Percentiles rank a stretch among this genome's conserved stretches.
Evolutionary conservation across 1,284 basidiomycete species (phyloP).

Genomic region (Papiliotrema nemorosa): DNA sequence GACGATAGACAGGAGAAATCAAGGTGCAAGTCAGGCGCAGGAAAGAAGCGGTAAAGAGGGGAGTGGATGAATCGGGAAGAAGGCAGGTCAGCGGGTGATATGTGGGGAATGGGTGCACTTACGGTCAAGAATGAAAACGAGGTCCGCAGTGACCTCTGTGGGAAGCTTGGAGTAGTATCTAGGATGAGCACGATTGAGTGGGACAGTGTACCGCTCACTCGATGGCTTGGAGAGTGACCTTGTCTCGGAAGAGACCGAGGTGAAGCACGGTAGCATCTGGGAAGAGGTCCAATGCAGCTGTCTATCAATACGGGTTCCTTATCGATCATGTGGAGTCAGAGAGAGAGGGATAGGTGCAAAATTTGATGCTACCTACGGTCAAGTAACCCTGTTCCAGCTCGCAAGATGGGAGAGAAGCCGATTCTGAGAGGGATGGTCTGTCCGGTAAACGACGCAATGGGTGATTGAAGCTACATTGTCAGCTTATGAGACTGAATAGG

Average conservation of each 20-base stretch:
- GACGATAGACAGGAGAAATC: too few species aligned
- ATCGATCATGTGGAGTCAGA: neutral
- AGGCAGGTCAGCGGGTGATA: neutral
- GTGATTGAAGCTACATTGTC: constrained; percentile 38
- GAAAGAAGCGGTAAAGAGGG: too few species aligned
- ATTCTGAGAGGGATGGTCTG: constrained; percentile 57
- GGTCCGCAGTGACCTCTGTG: constrained; percentile 67
- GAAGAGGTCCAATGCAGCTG: constrained; percentile 66
- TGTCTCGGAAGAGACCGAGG: constrained; percentile 85
- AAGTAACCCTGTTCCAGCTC: constrained; percentile 91
- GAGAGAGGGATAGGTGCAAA: neutral
- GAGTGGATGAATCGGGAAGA: too few species aligned
- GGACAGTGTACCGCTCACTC: constrained; percentile 59
- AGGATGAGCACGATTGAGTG: neutral
- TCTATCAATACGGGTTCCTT: neutral
- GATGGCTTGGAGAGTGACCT: constrained; percentile 82
- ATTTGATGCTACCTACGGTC: constrained; percentile 60
- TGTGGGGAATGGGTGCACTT: constrained; percentile 9
- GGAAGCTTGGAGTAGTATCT: constrained; percentile 91
- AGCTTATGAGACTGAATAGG: neutral
- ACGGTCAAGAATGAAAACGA: constrained; percentile 79
- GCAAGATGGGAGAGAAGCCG: constrained; percentile 83
- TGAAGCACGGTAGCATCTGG: constrained; percentile 86
- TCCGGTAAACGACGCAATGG: constrained; percentile 49
- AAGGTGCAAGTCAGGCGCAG: too few species aligned